These are phyloP conservation scores for Neoboletus brunneissimus DNA, from an alignment of 768 basidiomycete genomes.

Conservation along the genomic window DNA sequence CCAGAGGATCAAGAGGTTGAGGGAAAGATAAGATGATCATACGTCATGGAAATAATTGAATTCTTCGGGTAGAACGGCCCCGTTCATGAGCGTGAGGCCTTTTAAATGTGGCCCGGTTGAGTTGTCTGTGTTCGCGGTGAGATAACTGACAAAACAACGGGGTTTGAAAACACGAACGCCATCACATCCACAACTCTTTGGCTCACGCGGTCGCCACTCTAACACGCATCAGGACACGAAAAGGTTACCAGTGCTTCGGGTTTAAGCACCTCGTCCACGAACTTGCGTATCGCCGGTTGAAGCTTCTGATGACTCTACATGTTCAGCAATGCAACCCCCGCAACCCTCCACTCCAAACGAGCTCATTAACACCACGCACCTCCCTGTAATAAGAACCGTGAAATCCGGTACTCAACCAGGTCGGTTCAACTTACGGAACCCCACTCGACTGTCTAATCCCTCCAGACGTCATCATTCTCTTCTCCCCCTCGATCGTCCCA, in stretches of 20 bases:
- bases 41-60: slow-evolving; percentile 91
- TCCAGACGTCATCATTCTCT: slow-evolving; percentile 45
- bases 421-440: slow-evolving; percentile 80
- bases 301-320: slow-evolving; percentile 35
- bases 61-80: slow-evolving; percentile 16
- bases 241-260: slow-evolving; percentile 30
- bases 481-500: slow-evolving; percentile 60
- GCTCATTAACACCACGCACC: slow-evolving; percentile 29
- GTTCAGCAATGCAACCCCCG: background rate
- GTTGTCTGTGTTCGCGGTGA: background rate
- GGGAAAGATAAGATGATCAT: background rate
- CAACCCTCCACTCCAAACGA: background rate
- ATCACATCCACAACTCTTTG: slow-evolving; percentile 48
- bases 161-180: slow-evolving; percentile 31
- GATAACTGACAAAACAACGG: background rate
- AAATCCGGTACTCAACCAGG: slow-evolving; percentile 66
- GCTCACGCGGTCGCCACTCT: no score
- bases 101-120: no score
- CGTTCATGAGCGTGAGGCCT: no score
- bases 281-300: slow-evolving; percentile 38
- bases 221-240: slow-evolving; percentile 2
- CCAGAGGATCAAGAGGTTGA: background rate
- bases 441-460: slow-evolving; percentile 53
- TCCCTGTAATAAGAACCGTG: slow-evolving; percentile 75
- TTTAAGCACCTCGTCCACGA: slow-evolving; percentile 64